Percentiles rank a stretch among this genome's conserved stretches.
These are phyloP conservation scores for Rosa rugosa DNA, from an alignment of 306 rosid genomes.

Conservation along the genomic window DNA sequence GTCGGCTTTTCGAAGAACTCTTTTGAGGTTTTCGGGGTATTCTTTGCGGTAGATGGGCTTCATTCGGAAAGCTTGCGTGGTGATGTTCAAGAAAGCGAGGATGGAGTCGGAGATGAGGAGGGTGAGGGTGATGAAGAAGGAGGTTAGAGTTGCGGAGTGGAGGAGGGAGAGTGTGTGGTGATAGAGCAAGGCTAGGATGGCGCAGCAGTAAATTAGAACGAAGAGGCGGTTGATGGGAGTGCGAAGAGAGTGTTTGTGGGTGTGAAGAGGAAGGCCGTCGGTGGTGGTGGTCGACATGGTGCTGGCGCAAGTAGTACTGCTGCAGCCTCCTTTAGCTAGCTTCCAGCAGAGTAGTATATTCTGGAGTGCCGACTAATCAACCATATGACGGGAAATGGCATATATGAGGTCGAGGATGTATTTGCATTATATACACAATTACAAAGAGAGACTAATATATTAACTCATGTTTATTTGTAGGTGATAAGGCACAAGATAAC, in stretches of 20 bases:
- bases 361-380: too few species aligned
- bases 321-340: not conserved
- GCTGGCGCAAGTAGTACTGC: not conserved
- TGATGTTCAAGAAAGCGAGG: constrained; percentile 31
- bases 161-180: constrained; percentile 26
- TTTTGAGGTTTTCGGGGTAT: constrained; percentile 22
- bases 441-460: too few species aligned
- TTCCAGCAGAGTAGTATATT: not conserved
- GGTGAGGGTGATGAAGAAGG: constrained; percentile 28
- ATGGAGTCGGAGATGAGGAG: constrained; percentile 38
- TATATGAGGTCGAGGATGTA: too few species aligned
- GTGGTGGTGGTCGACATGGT: not conserved
- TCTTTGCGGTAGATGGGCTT: constrained; percentile 30
- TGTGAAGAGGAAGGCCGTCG: constrained; percentile 26
- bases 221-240: constrained; percentile 30
- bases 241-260: constrained; percentile 6
- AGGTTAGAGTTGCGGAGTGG: constrained; percentile 13
- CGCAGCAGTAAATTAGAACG: constrained; percentile 26
- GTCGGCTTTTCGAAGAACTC: constrained; percentile 4
- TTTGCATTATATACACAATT: too few species aligned
- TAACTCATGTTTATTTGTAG: too few species aligned
- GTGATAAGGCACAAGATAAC: too few species aligned
- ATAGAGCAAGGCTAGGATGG: constrained; percentile 30
- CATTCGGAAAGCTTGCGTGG: constrained; percentile 33
- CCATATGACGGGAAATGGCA: too few species aligned